Base-by-base conservation (phyloP, 2,329 filamentous ascomycete species). In the Ceratocystis huliohia region DNA sequence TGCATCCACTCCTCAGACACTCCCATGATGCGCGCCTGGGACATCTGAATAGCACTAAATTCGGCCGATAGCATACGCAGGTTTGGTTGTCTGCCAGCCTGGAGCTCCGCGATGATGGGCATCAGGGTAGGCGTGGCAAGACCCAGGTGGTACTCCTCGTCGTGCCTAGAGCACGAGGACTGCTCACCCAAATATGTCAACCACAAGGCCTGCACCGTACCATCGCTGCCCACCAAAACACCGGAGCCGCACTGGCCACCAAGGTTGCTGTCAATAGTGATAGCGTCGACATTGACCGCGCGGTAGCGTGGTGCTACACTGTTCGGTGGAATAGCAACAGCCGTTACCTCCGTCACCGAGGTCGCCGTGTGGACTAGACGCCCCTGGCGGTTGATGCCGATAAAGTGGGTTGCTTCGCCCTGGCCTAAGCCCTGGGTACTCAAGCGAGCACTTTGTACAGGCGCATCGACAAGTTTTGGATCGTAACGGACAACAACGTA, bases 331-430 rank as follows among this genome's bases (percentile, higher is more conserved):
- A 99, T 97, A 0, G 92, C 91, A 2, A 97, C 94, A 1, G 94
- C 94, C 10, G 93, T 97, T 72, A 99, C 95, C 74, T 99, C 94
- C 0, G 95, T 99, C 15, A 99, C 91, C 0, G 88, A 91, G 0
- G 94, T 97, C 71, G 96, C 91, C 4, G 91, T 89, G 71, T 96
- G 90, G 3, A 97, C 93, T 50, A 96, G 90, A 45, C 93, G 86
- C 69, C 93, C 88, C 70, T 96, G 97, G 70, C 95, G 87, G 74
- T 99, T 99, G 79, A 96, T 95, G n/a, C 94, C 95, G 69, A 99
- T 88, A 76, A 99, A 99, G 70, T 96, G 92, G 0, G 92, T 96
- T 67, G 93, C 88, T 62, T 92, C 90, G 45, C 94, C 94, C 78
- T 97, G 94, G 64, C 91, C 92, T 74, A 97, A 91, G 71, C 86